Evolutionary conservation across 108 stramenopile species (phyloP), one percentile per base, ranked within the genome.

Genomic region (Skeletonema tropicum): DNA sequence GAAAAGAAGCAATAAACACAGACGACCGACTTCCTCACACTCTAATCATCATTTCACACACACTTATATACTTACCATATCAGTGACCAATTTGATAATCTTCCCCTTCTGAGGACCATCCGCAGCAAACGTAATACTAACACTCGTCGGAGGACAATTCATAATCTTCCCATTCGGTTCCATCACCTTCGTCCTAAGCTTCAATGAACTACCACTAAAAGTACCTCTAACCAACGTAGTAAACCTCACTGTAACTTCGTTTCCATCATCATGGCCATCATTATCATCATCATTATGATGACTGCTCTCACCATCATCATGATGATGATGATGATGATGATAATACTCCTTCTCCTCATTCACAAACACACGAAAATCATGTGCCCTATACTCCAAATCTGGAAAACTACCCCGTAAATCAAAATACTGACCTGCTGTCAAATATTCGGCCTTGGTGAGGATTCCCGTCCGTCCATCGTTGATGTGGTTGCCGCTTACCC

Each of bases 351-450:
- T 65, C 35, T 26, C 17, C 60, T 29, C 60, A 57, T 80, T 48
- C 26, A 29, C 10, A 2, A 49, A 11, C 0, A 88, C 42, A 11
- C 88, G 71, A 84, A 83, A 88, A 75, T 88, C 88, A 68, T 86
- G 80, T 2, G 85, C 64, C 17, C 83, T 63, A 70, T 86, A 88
- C 33, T 88, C 73, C 41, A 86, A 64, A 75, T 88, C 88, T 2
- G 88, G 85, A 79, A 88, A 88, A 13, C 76, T 57, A n/a, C 59
- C 30, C 17, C 78, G 48, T 41, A 88, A 38, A 74, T 86, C 69
- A 55, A 88, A 88, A 60, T 84, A 88, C 0, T 74, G 83, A 11
- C 85, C 85, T 3, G 85, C 85, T 1, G 88, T 83, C 10, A 88
- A 21, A 60, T 88, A 88, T 19, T 88, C 88, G 2, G 46, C 29